Conservation (phyloP, 202 grass and related monocot genomes). For the Brachypodium distachyon region DNA sequence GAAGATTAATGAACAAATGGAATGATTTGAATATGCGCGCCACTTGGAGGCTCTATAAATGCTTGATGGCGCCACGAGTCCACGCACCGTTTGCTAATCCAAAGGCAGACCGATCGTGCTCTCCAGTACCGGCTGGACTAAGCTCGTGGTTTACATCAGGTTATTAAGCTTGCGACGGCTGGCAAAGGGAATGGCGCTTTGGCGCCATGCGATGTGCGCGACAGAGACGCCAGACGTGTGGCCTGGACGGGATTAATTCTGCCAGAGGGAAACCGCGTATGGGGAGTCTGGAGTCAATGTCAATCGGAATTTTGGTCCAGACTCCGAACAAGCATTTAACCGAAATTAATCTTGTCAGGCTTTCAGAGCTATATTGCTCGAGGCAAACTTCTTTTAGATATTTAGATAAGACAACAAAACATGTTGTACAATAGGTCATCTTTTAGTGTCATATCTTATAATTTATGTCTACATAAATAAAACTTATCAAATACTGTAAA, state of each 20-base stretch:
- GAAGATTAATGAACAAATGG: neutral
- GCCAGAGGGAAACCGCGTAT: neutral
- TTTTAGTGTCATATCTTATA: too few species aligned
- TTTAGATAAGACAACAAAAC: too few species aligned
- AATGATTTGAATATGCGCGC: neutral
- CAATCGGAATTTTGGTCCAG: neutral
- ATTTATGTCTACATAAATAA: too few species aligned
- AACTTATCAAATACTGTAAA: too few species aligned
- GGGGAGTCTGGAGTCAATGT: neutral
- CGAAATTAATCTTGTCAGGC: neutral
- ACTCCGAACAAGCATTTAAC: neutral
- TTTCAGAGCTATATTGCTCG: neutral
- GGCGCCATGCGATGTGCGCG: neutral
- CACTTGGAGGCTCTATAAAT: neutral
- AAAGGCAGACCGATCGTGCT: neutral
- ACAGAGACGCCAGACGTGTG: neutral
- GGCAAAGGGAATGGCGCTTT: neutral
- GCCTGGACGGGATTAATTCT: neutral
- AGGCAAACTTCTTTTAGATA: too few species aligned
- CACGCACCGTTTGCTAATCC: neutral
- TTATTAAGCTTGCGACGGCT: neutral
- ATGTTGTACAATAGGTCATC: too few species aligned
- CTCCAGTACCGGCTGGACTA: neutral
- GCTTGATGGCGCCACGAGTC: neutral
- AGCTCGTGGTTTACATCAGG: neutral